A percentile compares a stretch with the other conserved stretches of the same genome.
Conservation (phyloP, 768 basidiomycete species). For the Pleurotus cornucopiae region DNA sequence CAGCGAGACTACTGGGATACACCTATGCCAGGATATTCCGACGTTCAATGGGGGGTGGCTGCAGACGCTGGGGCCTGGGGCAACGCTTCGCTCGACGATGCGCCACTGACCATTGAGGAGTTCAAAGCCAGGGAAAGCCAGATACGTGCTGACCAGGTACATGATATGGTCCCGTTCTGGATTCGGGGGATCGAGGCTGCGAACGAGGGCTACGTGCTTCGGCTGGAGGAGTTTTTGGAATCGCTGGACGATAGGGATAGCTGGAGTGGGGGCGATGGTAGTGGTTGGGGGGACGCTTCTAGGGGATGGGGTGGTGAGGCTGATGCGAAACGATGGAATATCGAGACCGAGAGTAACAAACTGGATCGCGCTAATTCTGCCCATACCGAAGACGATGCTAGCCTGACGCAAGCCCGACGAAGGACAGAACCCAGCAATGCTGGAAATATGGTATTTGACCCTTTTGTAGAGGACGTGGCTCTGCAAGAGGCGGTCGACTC, state of each 20-base stretch:
- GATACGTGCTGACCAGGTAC: conserved; percentile 38
- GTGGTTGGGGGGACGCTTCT: conserved; percentile 1
- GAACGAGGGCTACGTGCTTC: conserved; percentile 36
- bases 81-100: conserved; percentile 15
- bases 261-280: neutral
- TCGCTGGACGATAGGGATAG: conserved; percentile 27
- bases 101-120: conserved; percentile 22
- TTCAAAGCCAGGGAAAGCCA: conserved; percentile 23
- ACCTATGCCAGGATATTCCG: neutral
- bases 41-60: conserved; percentile 7
- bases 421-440: too few species aligned
- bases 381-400: too few species aligned
- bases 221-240: conserved; percentile 43
- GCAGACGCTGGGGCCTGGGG: conserved; percentile 21
- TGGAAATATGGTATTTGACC: conserved; percentile 5
- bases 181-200: conserved; percentile 43
- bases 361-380: too few species aligned
- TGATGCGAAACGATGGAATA: neutral
- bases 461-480: conserved; percentile 46
- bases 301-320: conserved; percentile 1
- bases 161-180: conserved; percentile 54
- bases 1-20: neutral
- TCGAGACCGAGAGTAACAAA: too few species aligned
- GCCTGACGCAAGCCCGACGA: too few species aligned
- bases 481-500: conserved; percentile 31